A percentile compares a stretch with the other conserved stretches of the same genome.
These are phyloP conservation scores for Fusarium sp. DNA, from an alignment of 2,329 filamentous ascomycete genomes.

Conservation along the genomic window DNA sequence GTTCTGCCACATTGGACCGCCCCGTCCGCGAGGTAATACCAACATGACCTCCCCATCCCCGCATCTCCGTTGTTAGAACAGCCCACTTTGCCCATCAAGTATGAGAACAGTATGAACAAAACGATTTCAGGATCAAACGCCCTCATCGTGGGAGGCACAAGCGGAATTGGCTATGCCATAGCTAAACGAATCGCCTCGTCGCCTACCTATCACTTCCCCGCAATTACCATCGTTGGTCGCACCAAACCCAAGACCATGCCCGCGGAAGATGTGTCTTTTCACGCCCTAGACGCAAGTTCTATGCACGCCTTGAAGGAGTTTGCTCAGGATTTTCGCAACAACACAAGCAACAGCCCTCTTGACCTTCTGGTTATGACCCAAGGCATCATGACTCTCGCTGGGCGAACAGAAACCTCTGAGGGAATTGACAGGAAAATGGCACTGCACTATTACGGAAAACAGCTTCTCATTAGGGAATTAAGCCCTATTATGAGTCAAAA, in stretches of 20 bases:
- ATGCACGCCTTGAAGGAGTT: slow-evolving; percentile 52
- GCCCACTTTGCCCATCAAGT: background rate
- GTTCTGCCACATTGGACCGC: background rate
- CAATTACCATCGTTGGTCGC: slow-evolving; percentile 51
- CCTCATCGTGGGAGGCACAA: slow-evolving; percentile 53
- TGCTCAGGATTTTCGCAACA: slow-evolving; percentile 44
- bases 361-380: slow-evolving; percentile 57
- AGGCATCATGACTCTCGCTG: slow-evolving; percentile 53
- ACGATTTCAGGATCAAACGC: slow-evolving; percentile 35
- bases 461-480: slow-evolving; percentile 59
- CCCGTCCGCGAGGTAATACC: background rate
- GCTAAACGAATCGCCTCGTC: slow-evolving; percentile 51
- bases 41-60: background rate
- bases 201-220: slow-evolving; percentile 31
- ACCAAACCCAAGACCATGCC: slow-evolving; percentile 49
- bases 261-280: slow-evolving; percentile 51
- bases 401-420: slow-evolving; percentile 57
- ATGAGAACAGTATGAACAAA: slow-evolving; percentile 2
- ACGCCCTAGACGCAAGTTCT: slow-evolving; percentile 49
- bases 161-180: slow-evolving; percentile 54
- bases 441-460: slow-evolving; percentile 60
- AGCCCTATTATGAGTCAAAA: slow-evolving; percentile 52
- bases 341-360: slow-evolving; percentile 32
- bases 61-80: background rate
- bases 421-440: slow-evolving; percentile 60